phyloP scores from a whole-genome alignment of 2,329 filamentous ascomycete species.

The Phaeosphaeriaceae sp. region DNA sequence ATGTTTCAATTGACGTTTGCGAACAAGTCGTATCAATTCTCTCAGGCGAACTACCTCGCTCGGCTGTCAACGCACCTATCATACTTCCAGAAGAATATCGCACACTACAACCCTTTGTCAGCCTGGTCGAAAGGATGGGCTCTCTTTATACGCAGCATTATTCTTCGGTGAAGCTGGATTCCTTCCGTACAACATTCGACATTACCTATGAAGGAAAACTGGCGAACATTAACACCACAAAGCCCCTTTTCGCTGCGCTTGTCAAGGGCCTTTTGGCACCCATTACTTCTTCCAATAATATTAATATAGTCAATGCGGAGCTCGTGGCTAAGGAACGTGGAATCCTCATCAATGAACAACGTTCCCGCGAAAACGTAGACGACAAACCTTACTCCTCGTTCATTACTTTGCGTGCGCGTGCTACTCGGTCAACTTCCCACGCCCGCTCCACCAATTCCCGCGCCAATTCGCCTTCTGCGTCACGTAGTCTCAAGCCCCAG shows the following conservation, averaged over 20 bases:
- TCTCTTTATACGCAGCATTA: constrained; percentile 80
- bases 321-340: constrained; percentile 78
- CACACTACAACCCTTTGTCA: constrained; percentile 77
- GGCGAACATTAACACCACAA: constrained; percentile 73
- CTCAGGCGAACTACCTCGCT: constrained; percentile 73
- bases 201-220: constrained; percentile 79
- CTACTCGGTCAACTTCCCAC: constrained; percentile 45
- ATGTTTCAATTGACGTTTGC: constrained; percentile 82
- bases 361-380: constrained; percentile 65
- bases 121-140: constrained; percentile 79
- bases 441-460: constrained; percentile 27
- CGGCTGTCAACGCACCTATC: constrained; percentile 80
- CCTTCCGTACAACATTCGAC: constrained; percentile 72
- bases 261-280: constrained; percentile 76
- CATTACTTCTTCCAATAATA: constrained; percentile 72
- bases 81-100: constrained; percentile 82
- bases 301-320: constrained; percentile 84
- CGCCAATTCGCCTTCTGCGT: constrained; percentile 38
- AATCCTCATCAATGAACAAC: constrained; percentile 77
- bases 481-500: constrained; percentile 14
- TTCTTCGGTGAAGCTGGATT: constrained; percentile 47
- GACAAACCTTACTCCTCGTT: constrained; percentile 71
- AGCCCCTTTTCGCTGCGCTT: constrained; percentile 78
- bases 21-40: constrained; percentile 79
- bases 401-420: constrained; percentile 69